phyloP scores from a whole-genome alignment of 2,329 filamentous ascomycete species.

The Emergomyces pasteurianus region DNA sequence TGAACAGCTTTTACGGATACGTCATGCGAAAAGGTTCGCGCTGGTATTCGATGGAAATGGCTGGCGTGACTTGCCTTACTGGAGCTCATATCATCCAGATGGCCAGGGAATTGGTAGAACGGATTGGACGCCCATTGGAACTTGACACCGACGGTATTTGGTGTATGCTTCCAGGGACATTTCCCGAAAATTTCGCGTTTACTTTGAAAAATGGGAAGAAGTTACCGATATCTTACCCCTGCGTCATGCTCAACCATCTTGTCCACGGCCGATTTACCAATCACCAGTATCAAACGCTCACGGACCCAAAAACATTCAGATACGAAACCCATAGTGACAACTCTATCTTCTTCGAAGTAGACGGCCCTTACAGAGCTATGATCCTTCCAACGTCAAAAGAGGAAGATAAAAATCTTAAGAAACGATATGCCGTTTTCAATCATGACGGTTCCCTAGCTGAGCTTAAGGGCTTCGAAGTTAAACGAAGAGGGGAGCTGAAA shows the following conservation, averaged over 20 bases:
- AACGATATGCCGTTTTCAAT: conserved; percentile 97
- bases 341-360: conserved; percentile 98
- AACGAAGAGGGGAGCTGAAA: conserved; percentile 93
- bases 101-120: conserved; percentile 83
- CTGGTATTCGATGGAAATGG: conserved; percentile 99
- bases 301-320: conserved; percentile 65
- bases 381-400: conserved; percentile 94
- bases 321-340: conserved; percentile 98
- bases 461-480: conserved; percentile 94
- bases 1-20: conserved; percentile 98
- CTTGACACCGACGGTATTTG: conserved; percentile 98
- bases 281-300: conserved; percentile 86
- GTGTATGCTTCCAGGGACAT: conserved; percentile 95
- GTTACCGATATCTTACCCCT: conserved; percentile 89
- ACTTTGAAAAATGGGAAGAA: conserved; percentile 95
- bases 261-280: conserved; percentile 94
- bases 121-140: conserved; percentile 83
- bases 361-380: conserved; percentile 96
- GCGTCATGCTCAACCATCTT: conserved; percentile 96
- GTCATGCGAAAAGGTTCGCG: conserved; percentile 98
- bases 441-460: conserved; percentile 92
- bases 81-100: conserved; percentile 95
- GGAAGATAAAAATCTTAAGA: conserved; percentile 99
- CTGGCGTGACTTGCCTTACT: conserved; percentile 92
- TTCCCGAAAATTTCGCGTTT: conserved; percentile 93